A percentile compares a stretch with the other conserved stretches of the same genome.
phyloP scores from a whole-genome alignment of 2,329 filamentous ascomycete genomes.

The Cryphonectria parasitica region DNA sequence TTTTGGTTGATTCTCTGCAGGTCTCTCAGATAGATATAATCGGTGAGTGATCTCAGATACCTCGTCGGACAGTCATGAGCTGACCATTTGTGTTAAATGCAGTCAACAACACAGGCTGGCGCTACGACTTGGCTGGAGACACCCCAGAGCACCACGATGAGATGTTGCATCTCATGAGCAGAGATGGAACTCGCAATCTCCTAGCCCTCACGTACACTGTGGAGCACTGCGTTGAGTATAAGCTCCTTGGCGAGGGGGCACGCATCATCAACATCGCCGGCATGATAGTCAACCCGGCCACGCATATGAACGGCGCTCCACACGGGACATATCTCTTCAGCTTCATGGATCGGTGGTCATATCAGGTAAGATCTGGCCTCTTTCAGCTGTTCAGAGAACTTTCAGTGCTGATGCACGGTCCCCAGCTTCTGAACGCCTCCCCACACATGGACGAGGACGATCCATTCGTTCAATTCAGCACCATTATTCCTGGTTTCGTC shows the following conservation, averaged over 20 bases:
- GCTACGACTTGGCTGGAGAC: neutral
- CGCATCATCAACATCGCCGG: constrained; percentile 14
- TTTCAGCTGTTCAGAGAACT: neutral
- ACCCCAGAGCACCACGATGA: neutral
- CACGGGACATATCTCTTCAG: neutral
- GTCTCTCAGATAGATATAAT: neutral
- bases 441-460: neutral
- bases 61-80: neutral
- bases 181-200: constrained; percentile 6
- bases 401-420: neutral
- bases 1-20: neutral
- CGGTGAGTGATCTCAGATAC: neutral
- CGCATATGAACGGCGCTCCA: neutral
- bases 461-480: neutral
- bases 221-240: neutral
- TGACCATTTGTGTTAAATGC: neutral
- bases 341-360: neutral
- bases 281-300: neutral
- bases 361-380: neutral
- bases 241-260: neutral
- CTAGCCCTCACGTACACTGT: constrained; percentile 8
- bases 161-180: neutral
- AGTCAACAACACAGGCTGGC: constrained; percentile 18
- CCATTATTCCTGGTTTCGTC: constrained; percentile 4
- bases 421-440: neutral